A percentile compares a stretch with the other conserved stretches of the same genome.
These are phyloP conservation scores for Scutellaria minor DNA, from an alignment of 257 asterid genomes.

Conservation along the genomic window DNA sequence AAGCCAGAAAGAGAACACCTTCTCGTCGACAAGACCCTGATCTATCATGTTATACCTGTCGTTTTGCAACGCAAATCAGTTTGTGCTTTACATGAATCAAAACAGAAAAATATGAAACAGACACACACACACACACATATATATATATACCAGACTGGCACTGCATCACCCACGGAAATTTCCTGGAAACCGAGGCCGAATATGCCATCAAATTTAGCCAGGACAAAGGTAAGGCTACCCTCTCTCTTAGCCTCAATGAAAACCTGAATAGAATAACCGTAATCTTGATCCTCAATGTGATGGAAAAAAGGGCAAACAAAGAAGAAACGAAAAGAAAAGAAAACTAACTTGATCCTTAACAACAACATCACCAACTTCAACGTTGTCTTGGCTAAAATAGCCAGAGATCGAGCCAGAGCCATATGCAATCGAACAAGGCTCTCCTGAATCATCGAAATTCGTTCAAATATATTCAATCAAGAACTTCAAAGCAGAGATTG, in stretches of 20 bases:
- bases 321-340: background rate
- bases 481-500: background rate
- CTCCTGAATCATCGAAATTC: conserved; percentile 52
- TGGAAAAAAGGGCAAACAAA: background rate
- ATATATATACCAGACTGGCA: conserved; percentile 79
- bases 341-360: conserved; percentile 84
- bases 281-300: background rate
- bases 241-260: conserved; percentile 86
- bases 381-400: conserved; percentile 83
- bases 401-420: conserved; percentile 95
- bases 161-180: conserved; percentile 76
- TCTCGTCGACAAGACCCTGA: conserved; percentile 77
- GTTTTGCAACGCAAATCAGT: conserved; percentile 22
- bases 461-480: conserved; percentile 4
- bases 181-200: conserved; percentile 97
- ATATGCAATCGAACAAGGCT: conserved; percentile 68
- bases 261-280: conserved; percentile 47
- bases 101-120: background rate
- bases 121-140: background rate
- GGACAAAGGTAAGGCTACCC: conserved; percentile 75
- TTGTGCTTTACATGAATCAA: background rate
- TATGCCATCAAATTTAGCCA: conserved; percentile 89
- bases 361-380: conserved; percentile 81
- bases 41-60: conserved; percentile 83
- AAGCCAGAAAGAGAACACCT: conserved; percentile 85